Evolutionary conservation across 148 eudicot species (phyloP).

Genomic region (Rhododendron simsii): DNA sequence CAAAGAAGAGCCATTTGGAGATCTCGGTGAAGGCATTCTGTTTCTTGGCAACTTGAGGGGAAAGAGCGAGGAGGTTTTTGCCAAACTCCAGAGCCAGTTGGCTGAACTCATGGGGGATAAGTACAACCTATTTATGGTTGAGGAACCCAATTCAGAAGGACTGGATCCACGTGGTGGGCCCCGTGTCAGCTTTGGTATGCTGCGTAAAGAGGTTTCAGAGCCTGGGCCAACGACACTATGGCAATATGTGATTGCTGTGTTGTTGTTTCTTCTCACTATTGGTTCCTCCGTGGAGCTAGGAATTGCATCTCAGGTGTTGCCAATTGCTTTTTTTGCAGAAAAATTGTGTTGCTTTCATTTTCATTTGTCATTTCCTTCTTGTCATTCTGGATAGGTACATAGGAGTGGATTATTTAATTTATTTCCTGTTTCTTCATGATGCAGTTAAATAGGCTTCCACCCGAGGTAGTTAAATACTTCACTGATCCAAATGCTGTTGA

Average conservation of each 20-base stretch:
- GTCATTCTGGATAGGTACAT: background rate
- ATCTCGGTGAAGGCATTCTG: conserved; percentile 90
- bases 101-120: conserved; percentile 79
- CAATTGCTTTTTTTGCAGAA: background rate
- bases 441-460: conserved; percentile 96
- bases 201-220: conserved; percentile 95
- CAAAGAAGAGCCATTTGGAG: conserved; percentile 96
- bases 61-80: conserved; percentile 77
- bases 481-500: conserved; percentile 94
- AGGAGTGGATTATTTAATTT: background rate
- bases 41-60: conserved; percentile 97
- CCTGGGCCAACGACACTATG: conserved; percentile 93
- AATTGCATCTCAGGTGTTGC: conserved; percentile 93
- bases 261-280: conserved; percentile 82
- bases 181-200: conserved; percentile 96
- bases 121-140: conserved; percentile 95
- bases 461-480: conserved; percentile 92
- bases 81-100: conserved; percentile 80
- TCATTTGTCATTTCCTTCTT: background rate
- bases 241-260: conserved; percentile 93
- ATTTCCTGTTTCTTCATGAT: background rate
- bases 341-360: conserved; percentile 1
- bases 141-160: conserved; percentile 93
- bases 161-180: conserved; percentile 99
- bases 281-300: conserved; percentile 99